A percentile compares a stretch with the other conserved stretches of the same genome.
Conservation (phyloP, 2,329 filamentous ascomycete species). For the Penicillium sclerotiorum region DNA sequence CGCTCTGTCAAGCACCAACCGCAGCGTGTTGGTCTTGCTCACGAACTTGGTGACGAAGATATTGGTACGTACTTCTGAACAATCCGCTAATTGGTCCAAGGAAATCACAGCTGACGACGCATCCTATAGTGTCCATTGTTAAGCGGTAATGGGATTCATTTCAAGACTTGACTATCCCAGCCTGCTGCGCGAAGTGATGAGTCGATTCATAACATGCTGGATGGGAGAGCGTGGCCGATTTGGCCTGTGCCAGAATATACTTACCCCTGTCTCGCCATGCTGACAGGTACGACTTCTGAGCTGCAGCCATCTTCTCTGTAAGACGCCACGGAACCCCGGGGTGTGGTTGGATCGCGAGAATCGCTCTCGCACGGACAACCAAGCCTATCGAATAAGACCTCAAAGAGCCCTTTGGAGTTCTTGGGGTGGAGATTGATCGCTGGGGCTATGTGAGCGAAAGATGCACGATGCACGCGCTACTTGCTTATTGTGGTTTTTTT, state of each 20-base stretch:
- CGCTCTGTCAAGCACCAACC: constrained; percentile 99
- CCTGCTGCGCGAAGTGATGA: constrained; percentile 31
- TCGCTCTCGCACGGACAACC: constrained; percentile 23
- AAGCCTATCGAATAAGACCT: constrained; percentile 16
- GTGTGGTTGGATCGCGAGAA: constrained; percentile 21
- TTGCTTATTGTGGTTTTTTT: constrained; percentile 20
- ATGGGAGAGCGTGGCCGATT: constrained; percentile 15
- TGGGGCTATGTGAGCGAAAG: constrained; percentile 9
- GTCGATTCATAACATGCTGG: constrained; percentile 26
- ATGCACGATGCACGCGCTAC: constrained; percentile 11
- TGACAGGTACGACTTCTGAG: constrained; percentile 32
- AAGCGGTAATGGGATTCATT: constrained; percentile 59
- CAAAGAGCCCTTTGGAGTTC: constrained; percentile 7
- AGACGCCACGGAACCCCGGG: constrained; percentile 27
- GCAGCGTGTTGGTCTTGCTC: constrained; percentile 85
- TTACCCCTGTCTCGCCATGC: constrained; percentile 15
- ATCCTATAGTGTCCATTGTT: constrained; percentile 62
- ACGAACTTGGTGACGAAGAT: constrained; percentile 94
- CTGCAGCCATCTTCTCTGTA: constrained; percentile 27
- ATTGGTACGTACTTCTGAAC: constrained; percentile 68
- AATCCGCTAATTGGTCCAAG: background rate
- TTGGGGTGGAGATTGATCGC: constrained; percentile 9
- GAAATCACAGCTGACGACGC: constrained; percentile 26
- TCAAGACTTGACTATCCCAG: constrained; percentile 27
- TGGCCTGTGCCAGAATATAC: constrained; percentile 20